Base-by-base conservation (phyloP, 257 asterid species). In the Nicotiana sylvestris region DNA sequence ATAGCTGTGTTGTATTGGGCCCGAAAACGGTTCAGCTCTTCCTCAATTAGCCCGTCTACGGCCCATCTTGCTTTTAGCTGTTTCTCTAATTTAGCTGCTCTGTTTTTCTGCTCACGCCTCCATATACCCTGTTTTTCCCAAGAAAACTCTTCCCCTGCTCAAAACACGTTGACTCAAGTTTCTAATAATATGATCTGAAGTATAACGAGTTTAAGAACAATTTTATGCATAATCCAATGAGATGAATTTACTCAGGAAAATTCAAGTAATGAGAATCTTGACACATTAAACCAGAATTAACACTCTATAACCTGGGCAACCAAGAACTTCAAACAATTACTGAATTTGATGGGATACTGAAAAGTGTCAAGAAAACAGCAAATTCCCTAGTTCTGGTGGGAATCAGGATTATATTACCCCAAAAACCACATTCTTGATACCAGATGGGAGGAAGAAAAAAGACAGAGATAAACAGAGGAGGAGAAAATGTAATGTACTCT, bases 41-140 rank as follows among this genome's bases (percentile, higher is more conserved):
- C 92, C 33, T 89, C 94, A 10, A 96, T 90, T 12, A 93, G 88
- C 58, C 86, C 88, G 87, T 93, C 92, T 9, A 94, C 84, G 15
- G 90, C 87, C 94, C 95, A 90, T 85, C 90, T 92, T 74, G 93
- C 88, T 86, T 89, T 92, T 49, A 94, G 91, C 86, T 86, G 97
- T 81, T 92, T 93, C 89, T 91, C 92, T 60, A 93, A 91, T 89
- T 80, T 91, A 15, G 94, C 92, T 58, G 92, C 92, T 77, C 91
- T 90, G 13, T 51, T 87, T 79, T 84, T 95, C 88, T 92, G 96
- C 37, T 89, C 97, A 81, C 84, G 92, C 87, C 90, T 90, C 97
- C 97, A 92, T 27, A 84, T 58, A 35, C 97, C 94, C 57, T 87
- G 88, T 70, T 85, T 90, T 39, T 84, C 94, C 62, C 89, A 77